These are phyloP conservation scores for Tulasnella sp. DNA, from an alignment of 768 basidiomycete species.

Conservation along the genomic window DNA sequence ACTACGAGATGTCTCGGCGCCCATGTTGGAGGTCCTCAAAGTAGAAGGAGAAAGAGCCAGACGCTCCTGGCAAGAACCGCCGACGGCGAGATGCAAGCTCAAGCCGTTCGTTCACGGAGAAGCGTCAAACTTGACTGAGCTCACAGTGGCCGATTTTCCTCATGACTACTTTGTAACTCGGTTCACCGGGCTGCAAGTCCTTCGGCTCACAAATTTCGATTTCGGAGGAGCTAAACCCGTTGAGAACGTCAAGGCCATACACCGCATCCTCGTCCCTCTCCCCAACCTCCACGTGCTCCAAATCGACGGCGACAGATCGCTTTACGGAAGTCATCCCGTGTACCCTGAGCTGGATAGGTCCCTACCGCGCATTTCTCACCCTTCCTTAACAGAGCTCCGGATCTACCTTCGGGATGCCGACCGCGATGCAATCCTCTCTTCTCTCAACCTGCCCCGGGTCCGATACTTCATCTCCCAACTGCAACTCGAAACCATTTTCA, in stretches of 20 bases:
- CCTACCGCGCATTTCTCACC: background rate
- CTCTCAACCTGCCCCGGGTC: background rate
- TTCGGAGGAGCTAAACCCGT: constrained; percentile 49
- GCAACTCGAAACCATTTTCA: background rate
- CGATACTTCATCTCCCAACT: background rate
- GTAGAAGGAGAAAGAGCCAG: constrained; percentile 57
- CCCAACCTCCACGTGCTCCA: constrained; percentile 42
- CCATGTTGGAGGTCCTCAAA: constrained; percentile 70
- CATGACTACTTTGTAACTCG: background rate
- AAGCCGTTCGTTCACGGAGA: background rate
- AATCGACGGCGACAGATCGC: constrained; percentile 39
- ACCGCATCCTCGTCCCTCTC: constrained; percentile 63
- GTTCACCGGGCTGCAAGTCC: background rate
- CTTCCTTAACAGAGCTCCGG: background rate
- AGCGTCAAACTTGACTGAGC: background rate
- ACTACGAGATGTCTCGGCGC: constrained; percentile 53
- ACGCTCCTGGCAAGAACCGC: background rate
- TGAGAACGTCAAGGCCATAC: constrained; percentile 71
- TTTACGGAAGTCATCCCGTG: too few species aligned
- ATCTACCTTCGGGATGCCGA: background rate
- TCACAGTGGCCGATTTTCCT: background rate
- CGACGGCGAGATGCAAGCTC: background rate
- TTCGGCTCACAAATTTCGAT: background rate
- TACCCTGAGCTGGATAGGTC: too few species aligned
- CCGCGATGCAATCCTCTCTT: background rate